These are phyloP conservation scores for Wickerhamiella parazyma DNA, from an alignment of 805 yeast species.

Conservation along the genomic window DNA sequence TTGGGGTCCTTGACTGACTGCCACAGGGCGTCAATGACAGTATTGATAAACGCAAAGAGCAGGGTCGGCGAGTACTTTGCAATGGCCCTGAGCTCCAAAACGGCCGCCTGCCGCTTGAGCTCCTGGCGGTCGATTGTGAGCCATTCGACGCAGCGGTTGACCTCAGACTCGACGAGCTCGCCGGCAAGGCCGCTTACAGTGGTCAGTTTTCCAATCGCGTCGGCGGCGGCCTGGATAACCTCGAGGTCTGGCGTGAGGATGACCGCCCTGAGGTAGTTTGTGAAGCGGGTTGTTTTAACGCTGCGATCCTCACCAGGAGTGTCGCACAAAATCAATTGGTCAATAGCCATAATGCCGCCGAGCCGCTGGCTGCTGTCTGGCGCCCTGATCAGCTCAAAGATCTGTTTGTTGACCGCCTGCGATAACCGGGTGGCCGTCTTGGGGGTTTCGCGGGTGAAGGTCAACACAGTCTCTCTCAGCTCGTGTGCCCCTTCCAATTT, in stretches of 20 bases:
- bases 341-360: slow-evolving; percentile 87
- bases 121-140: slow-evolving; percentile 78
- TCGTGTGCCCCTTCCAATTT: slow-evolving; percentile 48
- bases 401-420: slow-evolving; percentile 73
- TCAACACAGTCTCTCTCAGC: slow-evolving; percentile 51
- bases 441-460: slow-evolving; percentile 65
- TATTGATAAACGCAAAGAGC: slow-evolving; percentile 61
- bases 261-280: slow-evolving; percentile 72
- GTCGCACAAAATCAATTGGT: slow-evolving; percentile 72
- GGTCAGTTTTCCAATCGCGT: slow-evolving; percentile 77
- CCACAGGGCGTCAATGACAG: slow-evolving; percentile 76
- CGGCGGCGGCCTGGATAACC: slow-evolving; percentile 77
- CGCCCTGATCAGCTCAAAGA: slow-evolving; percentile 72
- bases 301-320: slow-evolving; percentile 64
- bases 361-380: slow-evolving; percentile 57
- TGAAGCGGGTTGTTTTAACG: slow-evolving; percentile 76
- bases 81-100: slow-evolving; percentile 67
- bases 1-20: slow-evolving; percentile 72
- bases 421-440: slow-evolving; percentile 73
- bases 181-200: slow-evolving; percentile 80
- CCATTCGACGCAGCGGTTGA: slow-evolving; percentile 82
- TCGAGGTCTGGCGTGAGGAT: slow-evolving; percentile 71
- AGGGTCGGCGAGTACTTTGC: slow-evolving; percentile 81
- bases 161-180: slow-evolving; percentile 86
- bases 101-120: slow-evolving; percentile 69